Base-by-base conservation (phyloP, 345 rosid genomes). In the Rhodamnia rubescens region DNA sequence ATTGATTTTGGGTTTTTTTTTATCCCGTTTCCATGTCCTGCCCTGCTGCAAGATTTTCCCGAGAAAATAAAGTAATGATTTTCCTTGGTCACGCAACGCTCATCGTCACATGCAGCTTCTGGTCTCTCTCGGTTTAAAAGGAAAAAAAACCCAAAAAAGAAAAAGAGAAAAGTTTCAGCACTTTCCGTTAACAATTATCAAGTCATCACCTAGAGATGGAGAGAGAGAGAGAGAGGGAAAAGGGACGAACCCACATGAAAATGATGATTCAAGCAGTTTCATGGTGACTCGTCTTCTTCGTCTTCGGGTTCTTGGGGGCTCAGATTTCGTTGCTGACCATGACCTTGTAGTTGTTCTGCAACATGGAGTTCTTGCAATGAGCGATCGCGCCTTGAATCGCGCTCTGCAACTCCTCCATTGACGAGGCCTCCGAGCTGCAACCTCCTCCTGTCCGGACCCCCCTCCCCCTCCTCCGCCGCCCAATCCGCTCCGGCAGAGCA, bases 361-460 rank as follows among this genome's bases (percentile, higher is more conserved):
- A 12, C 87, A 86, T 86, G 81, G 87, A 86, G 85, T 82, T 86
- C 85, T 86, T 86, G 84, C 87, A 86, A 52, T 86, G 87, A 4
- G 87, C 85, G 49, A 86, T 95, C 53, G 99, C 99, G 82, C 99
- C 97, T 91, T 97, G 98, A 58, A 95, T 95, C 24, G 99, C 98
- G 84, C 94, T 93, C 85, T 94, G 99, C 83, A 97, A 84, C 88
- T 97, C 98, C 84, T 95, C 98, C 98, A 94, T 94, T 2, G 99
- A 92, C 53, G 98, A 95, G 20, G 85, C 85, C 82, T 86, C 52
- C 92, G 88, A 20, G 90, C 88, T 4, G 47, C 83, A 6, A 20
- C 75, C 58, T 85, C 84, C 9, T 81, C 85, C n/a, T 82, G 49
- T 1, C 82, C 80, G 29, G 81, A n/a, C 53, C 51, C 53, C 42